phyloP scores from a whole-genome alignment of 495 filamentous ascomycete species.

The Tuber microsphaerosporum region DNA sequence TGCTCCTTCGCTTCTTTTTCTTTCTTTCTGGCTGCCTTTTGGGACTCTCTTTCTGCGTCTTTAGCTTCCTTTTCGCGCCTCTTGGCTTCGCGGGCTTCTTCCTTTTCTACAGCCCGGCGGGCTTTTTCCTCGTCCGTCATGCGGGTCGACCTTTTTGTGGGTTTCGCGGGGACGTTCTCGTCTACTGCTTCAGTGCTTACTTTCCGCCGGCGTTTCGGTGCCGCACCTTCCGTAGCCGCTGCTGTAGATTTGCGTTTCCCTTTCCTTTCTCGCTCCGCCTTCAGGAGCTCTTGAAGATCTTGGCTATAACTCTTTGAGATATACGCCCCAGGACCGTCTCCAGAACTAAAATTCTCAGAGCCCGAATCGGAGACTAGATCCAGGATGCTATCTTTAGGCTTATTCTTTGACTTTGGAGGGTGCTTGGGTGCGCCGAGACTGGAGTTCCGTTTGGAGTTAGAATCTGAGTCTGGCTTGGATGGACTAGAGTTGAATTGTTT shows the following conservation, averaged over 20 bases:
- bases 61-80: slow-evolving; percentile 42
- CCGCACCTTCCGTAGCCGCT: background rate
- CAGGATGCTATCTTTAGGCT: background rate
- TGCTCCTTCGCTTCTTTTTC: slow-evolving; percentile 53
- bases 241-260: slow-evolving; percentile 2
- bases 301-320: slow-evolving; percentile 3
- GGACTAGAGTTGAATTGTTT: background rate
- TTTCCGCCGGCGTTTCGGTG: slow-evolving; percentile 6
- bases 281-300: slow-evolving; percentile 2
- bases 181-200: slow-evolving; percentile 2
- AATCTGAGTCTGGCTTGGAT: background rate
- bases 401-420: background rate
- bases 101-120: slow-evolving; percentile 23
- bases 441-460: background rate
- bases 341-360: background rate
- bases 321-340: background rate
- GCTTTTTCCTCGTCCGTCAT: slow-evolving; percentile 25
- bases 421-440: background rate
- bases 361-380: background rate
- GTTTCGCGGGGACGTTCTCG: background rate
- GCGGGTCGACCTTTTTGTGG: slow-evolving; percentile 12
- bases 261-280: background rate
- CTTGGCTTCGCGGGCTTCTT: slow-evolving; percentile 13
- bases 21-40: slow-evolving; percentile 49
- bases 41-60: slow-evolving; percentile 51